Percentiles rank a stretch among this genome's conserved stretches.
Conservation (phyloP, 176 grass and related monocot species). For the Saccharum officinarum region DNA sequence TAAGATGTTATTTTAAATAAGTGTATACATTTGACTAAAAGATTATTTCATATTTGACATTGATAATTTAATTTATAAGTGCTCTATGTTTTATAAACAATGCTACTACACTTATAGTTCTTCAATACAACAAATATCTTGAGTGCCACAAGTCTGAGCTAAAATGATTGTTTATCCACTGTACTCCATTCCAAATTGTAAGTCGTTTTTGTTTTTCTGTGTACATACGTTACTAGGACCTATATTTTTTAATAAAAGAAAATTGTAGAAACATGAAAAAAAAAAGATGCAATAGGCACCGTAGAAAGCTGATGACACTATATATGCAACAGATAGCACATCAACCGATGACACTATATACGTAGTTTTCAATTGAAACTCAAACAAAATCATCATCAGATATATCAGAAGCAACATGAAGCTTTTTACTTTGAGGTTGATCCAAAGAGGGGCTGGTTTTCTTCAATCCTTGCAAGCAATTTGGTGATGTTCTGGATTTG, state of each 20-base stretch:
- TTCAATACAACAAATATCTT: too few species aligned
- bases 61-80: too few species aligned
- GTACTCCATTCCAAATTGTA: not conserved
- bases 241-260: not conserved
- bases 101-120: too few species aligned
- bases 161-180: not conserved
- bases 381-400: constrained; percentile 96
- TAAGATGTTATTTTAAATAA: too few species aligned
- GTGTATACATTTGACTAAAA: too few species aligned
- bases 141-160: too few species aligned
- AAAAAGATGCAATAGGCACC: too few species aligned
- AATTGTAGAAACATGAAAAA: not conserved
- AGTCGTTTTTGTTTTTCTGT: not conserved
- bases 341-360: constrained; percentile 27
- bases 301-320: constrained; percentile 12
- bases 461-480: constrained; percentile 45
- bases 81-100: too few species aligned
- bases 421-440: constrained; percentile 57
- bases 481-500: constrained; percentile 46
- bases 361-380: constrained; percentile 2
- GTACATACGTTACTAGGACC: not conserved
- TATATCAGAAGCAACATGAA: constrained; percentile 56
- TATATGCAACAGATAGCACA: constrained; percentile 33
- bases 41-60: too few species aligned
- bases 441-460: constrained; percentile 49